Base-by-base conservation (phyloP, 495 filamentous ascomycete genomes). In the Aspergillus heteromorphus region DNA sequence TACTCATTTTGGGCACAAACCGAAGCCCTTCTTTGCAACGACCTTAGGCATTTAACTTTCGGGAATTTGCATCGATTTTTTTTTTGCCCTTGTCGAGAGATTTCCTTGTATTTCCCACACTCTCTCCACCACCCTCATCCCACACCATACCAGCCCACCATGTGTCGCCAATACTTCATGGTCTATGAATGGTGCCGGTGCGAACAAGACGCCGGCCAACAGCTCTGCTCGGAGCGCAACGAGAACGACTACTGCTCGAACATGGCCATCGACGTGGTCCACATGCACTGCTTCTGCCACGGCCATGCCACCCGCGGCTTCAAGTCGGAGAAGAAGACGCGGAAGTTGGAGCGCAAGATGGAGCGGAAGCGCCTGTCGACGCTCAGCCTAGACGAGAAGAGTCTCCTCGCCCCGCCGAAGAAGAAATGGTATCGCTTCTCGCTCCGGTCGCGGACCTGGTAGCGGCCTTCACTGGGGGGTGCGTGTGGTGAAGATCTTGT, bases 271-370 rank as follows among this genome's bases (percentile, higher is more conserved):
- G 69, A 77, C 41, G 73, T 69, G 8, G 74, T 73, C 4, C 69
- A 71, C 27, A 72, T 77, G 73, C 70, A 77, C 23, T 74, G 71
- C 34, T 77, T 72, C 62, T 75, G 74, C 64, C 64, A 73, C 49
- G 56, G 54, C 0, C 74, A 77, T 41, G 72, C 74, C 5, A 71
- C 63, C 2, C 68, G 65, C 13, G 62, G 63, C n/a, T 75, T 70
- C 59, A 68, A 64, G 51, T 62, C 65, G 6, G 65, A 72, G 63
- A 68, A 67, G 21, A 62, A 73, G 53, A 65, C 59, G 3, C 57
- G 51, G 19, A 57, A 50, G 38, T 16, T 27, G 14, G 20, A 47
- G 43, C 23, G 43, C 4, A 71, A 68, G 53, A 58, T 50, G 63
- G 69, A 57, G 54, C 62, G 48, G 57, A 47, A 47, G 16, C 43